A percentile compares a stretch with the other conserved stretches of the same genome.
phyloP scores from a whole-genome alignment of 805 yeast species.

The Yamadazyma phyllophila region DNA sequence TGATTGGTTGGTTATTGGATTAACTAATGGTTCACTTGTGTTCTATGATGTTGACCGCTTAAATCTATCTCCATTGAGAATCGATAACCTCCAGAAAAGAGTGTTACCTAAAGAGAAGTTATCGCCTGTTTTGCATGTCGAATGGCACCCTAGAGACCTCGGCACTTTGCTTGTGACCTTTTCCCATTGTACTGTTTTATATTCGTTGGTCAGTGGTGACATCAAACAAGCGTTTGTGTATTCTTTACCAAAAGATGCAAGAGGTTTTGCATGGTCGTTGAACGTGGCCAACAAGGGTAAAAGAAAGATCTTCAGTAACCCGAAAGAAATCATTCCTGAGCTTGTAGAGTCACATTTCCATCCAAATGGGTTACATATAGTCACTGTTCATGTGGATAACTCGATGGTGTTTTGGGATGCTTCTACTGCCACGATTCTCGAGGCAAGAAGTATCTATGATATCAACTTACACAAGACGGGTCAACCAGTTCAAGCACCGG shows the following conservation, averaged over 20 bases:
- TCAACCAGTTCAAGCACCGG: conserved; percentile 17
- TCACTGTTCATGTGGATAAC: conserved; percentile 79
- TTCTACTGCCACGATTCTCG: conserved; percentile 65
- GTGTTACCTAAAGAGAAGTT: conserved; percentile 54
- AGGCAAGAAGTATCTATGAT: conserved; percentile 72
- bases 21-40: conserved; percentile 67
- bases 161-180: conserved; percentile 77
- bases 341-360: conserved; percentile 68
- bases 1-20: conserved; percentile 83
- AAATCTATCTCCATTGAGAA: conserved; percentile 55
- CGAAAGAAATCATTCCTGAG: conserved; percentile 32
- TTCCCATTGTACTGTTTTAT: conserved; percentile 63
- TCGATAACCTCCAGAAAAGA: conserved; percentile 68
- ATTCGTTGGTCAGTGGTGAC: conserved; percentile 60
- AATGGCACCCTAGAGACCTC: conserved; percentile 87
- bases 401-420: conserved; percentile 93
- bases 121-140: conserved; percentile 65
- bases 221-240: conserved; percentile 59
- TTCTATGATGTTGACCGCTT: conserved; percentile 85
- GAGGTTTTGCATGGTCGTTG: conserved; percentile 48
- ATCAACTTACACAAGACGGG: conserved; percentile 59
- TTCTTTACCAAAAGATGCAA: conserved; percentile 62
- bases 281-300: conserved; percentile 37
- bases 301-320: conserved; percentile 37
- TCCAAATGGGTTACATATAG: conserved; percentile 86